A percentile compares a stretch with the other conserved stretches of the same genome.
phyloP scores from a whole-genome alignment of 768 basidiomycete genomes.

The Auriscalpium vulgare region DNA sequence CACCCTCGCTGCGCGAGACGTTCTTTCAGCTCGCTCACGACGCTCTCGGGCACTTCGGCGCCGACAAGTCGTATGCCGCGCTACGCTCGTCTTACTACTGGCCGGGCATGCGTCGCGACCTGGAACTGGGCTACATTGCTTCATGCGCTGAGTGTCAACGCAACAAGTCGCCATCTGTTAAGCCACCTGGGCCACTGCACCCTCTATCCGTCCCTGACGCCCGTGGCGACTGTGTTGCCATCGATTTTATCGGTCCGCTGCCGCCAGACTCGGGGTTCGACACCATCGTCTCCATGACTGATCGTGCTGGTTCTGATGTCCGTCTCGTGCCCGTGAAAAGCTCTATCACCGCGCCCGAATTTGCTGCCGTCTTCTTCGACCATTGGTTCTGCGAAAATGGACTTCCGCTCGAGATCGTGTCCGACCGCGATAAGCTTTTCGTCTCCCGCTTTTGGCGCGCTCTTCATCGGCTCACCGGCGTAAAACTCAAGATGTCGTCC shows the following conservation, averaged over 20 bases:
- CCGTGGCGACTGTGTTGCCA: conserved; percentile 16
- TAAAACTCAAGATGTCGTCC: conserved; percentile 25
- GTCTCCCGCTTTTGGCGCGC: conserved; percentile 27
- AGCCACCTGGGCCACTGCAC: conserved; percentile 18
- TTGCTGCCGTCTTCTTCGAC: conserved; percentile 19
- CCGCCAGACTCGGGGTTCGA: conserved; percentile 20
- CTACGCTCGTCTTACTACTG: conserved; percentile 3
- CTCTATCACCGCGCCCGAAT: conserved; percentile 9
- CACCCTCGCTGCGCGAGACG: conserved; percentile 2
- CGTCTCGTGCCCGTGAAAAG: conserved; percentile 1
- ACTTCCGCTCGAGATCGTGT: conserved; percentile 9
- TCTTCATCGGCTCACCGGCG: conserved; percentile 19
- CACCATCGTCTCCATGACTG: conserved; percentile 20
- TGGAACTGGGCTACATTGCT: conserved; percentile 22
- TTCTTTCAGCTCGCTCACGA: conserved; percentile 5
- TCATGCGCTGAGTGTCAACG: conserved; percentile 21
- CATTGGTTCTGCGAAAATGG: conserved; percentile 25
- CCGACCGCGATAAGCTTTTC: conserved; percentile 3
- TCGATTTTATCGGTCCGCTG: conserved; percentile 26
- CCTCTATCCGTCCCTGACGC: conserved; percentile 17
- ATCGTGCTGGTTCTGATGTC: conserved; percentile 14
- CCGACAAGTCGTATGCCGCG: conserved; percentile 4
- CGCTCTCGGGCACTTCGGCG: conserved; percentile 12
- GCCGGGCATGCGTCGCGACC: conserved; percentile 22
- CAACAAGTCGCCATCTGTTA: conserved; percentile 23